Conservation (phyloP, 768 basidiomycete species). For the Fomitopsis serialis region DNA sequence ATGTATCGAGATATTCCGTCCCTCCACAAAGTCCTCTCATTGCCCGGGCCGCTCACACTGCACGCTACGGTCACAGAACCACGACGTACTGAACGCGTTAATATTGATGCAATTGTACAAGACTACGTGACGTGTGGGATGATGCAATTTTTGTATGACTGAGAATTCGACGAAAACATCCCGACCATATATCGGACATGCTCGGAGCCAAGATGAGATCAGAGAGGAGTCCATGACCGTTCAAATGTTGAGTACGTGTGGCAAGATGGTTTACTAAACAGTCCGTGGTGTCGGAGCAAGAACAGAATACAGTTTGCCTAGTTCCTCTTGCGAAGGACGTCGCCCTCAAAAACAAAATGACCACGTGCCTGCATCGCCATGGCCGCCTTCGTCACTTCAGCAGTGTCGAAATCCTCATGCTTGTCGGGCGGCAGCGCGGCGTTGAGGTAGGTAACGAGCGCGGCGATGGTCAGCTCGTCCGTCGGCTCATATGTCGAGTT, state of each 20-base stretch:
- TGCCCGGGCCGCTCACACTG: too few relatives aligned
- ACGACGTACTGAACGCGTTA: background rate
- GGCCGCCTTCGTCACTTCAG: constrained; percentile 46
- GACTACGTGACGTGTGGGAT: background rate
- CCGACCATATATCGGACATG: background rate
- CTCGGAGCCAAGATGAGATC: background rate
- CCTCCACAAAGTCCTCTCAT: too few relatives aligned
- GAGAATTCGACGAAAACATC: background rate
- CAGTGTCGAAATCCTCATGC: constrained; percentile 77
- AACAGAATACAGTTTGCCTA: background rate
- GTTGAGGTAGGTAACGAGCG: constrained; percentile 67
- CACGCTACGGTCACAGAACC: too few relatives aligned
- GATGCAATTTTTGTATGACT: background rate
- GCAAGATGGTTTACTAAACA: background rate
- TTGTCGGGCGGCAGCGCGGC: constrained; percentile 74
- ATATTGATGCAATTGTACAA: background rate
- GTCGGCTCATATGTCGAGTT: constrained; percentile 57
- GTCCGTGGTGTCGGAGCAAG: background rate
- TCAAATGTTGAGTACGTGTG: background rate
- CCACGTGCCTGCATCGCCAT: constrained; percentile 26
- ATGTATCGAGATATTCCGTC: too few relatives aligned
- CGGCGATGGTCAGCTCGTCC: constrained; percentile 67
- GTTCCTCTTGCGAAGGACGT: constrained; percentile 21
- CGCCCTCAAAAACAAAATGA: constrained; percentile 26
- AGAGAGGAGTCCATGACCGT: background rate